Evolutionary conservation across 1,284 basidiomycete species (phyloP).

Genomic region (Papiliotrema fonsecae): DNA sequence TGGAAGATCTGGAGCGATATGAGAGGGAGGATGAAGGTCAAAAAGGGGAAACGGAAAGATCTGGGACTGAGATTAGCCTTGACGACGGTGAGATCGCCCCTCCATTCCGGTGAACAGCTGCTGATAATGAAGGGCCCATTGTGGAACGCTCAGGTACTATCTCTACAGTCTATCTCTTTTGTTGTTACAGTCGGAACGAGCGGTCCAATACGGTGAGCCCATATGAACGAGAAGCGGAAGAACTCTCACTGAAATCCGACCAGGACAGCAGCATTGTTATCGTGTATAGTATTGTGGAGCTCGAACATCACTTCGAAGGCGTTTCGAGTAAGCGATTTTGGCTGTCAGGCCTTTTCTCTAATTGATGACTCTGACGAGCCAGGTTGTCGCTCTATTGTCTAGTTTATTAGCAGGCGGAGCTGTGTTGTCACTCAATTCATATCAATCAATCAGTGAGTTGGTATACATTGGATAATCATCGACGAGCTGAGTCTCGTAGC

Average conservation of each 20-base stretch:
- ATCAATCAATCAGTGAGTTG: not conserved
- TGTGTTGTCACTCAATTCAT: not conserved
- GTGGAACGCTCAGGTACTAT: not conserved
- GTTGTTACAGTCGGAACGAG: not conserved
- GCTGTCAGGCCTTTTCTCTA: too few relatives aligned
- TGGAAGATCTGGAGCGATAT: slow-evolving; percentile 4
- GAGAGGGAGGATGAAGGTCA: slow-evolving; percentile 2
- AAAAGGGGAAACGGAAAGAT: slow-evolving; percentile 1
- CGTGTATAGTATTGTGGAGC: not conserved
- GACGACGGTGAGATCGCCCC: not conserved
- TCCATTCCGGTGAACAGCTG: not conserved
- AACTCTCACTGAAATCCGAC: not conserved
- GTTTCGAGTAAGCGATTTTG: too few relatives aligned
- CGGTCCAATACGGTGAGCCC: not conserved
- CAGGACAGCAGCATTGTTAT: not conserved
- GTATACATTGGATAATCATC: not conserved
- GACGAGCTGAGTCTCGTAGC: not conserved
- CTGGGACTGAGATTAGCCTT: not conserved
- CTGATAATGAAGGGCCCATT: not conserved
- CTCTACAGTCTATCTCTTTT: not conserved
- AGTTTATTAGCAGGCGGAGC: not conserved
- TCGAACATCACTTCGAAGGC: too few relatives aligned
- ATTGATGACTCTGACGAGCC: too few relatives aligned
- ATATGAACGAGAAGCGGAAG: not conserved
- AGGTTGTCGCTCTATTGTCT: not conserved